Percentiles rank a stretch among this genome's conserved stretches.
Evolutionary conservation across 306 rosid genomes (phyloP).

Genomic region (Vicia faba): DNA sequence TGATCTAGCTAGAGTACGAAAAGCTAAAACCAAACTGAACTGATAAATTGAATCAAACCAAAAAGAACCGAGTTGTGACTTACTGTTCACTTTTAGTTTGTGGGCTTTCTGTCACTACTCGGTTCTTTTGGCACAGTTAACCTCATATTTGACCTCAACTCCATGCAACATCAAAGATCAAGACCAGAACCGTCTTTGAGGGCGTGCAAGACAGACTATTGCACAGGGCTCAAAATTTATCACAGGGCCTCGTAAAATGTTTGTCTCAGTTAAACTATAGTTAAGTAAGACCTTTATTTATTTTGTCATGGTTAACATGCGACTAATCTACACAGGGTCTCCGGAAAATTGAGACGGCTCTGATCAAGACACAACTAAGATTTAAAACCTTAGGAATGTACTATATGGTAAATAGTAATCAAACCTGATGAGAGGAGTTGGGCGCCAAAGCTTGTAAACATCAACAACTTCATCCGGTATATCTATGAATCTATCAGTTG

Average conservation of each 20-base stretch:
- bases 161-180: background rate
- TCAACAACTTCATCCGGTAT: slow-evolving; percentile 86
- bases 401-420: background rate
- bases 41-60: background rate
- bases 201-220: too few relatives aligned
- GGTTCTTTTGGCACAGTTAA: background rate
- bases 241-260: too few relatives aligned
- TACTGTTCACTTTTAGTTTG: background rate
- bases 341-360: too few relatives aligned
- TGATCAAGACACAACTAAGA: background rate
- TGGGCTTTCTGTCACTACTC: background rate
- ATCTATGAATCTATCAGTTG: slow-evolving; percentile 65
- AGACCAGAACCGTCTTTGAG: background rate
- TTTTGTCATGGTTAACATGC: too few relatives aligned
- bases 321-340: too few relatives aligned
- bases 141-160: background rate
- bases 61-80: background rate
- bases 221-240: too few relatives aligned
- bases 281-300: too few relatives aligned
- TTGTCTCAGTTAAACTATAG: too few relatives aligned
- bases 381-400: background rate
- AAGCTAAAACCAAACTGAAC: background rate
- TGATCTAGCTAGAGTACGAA: slow-evolving; percentile 20
- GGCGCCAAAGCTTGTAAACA: slow-evolving; percentile 89
- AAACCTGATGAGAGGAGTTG: slow-evolving; percentile 94